Evolutionary conservation across 371 early-diverging fungal genomes (phyloP), one percentile per base, ranked within the genome.

Genomic region (Mycotypha africana): DNA sequence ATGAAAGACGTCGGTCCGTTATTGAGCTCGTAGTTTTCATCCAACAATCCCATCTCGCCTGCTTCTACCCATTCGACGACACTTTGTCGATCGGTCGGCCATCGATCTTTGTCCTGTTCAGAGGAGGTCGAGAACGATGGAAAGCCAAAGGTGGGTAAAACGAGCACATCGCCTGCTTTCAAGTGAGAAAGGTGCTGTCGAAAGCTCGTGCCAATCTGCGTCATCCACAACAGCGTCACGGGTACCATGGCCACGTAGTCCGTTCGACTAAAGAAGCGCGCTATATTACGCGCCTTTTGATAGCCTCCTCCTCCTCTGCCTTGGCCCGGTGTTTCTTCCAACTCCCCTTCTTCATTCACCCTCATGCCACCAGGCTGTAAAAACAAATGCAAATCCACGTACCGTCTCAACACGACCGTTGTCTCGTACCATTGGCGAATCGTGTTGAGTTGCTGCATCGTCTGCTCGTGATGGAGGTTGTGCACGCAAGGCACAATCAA

Each of bases 231-330:
- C 0, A 51, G 49, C 2, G 60, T 49, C 7, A 63, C 58, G 4
- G 74, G 78, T 24, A 76, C 38, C 23, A 68, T 49, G 15, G 70
- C 58, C 2, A 77, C 60, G 50, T 59, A 72, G 14, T 74, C 67
- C 10, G 76, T 62, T 15, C 77, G 69, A 45, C 75, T 70, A 40
- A 80, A 80, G 22, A 80, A 60, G n/a, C 80, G 65, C n/a, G 76
- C 76, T 20, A 79, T 12, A 42, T 79, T 79, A 10, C 76, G 63
- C 14, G 70, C 69, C 10, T 57, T 54, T 43, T 69, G 69, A 14
- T 51, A 51, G 14, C 60, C 45, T 15, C 9, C 4, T 17, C 60
- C 45, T 15, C 9, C 4, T 6, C 7, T n/a, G n/a, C 15, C 4
- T 14, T 14, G 9, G 15, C n/a, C n/a, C 15, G 7, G 11, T 14